These are phyloP conservation scores for Marasmius tenuissimus DNA, from an alignment of 1,284 basidiomycete species.

Conservation along the genomic window DNA sequence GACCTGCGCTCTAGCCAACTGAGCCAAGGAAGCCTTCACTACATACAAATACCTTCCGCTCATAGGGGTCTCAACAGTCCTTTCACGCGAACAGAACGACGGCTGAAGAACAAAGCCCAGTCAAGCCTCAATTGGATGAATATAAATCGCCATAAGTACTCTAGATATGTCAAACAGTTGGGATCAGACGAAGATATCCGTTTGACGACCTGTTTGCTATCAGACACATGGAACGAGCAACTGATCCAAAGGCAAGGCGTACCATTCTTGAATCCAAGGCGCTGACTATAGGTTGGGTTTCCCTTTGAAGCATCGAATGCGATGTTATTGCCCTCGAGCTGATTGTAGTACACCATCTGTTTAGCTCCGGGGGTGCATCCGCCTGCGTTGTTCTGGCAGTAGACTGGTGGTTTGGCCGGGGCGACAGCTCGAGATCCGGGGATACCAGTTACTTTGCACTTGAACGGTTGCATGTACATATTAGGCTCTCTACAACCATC, in stretches of 20 bases:
- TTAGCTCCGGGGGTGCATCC: not conserved
- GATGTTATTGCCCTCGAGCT: not conserved
- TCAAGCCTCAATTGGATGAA: too few relatives aligned
- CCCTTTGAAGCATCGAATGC: not conserved
- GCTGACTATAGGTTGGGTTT: not conserved
- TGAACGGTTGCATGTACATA: slow-evolving; percentile 37
- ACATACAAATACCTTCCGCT: too few relatives aligned
- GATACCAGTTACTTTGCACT: slow-evolving; percentile 32
- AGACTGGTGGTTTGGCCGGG: slow-evolving; percentile 27
- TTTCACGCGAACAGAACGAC: too few relatives aligned
- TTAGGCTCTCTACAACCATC: slow-evolving; percentile 37
- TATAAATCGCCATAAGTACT: too few relatives aligned
- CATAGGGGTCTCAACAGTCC: too few relatives aligned
- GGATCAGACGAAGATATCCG: too few relatives aligned
- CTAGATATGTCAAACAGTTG: too few relatives aligned
- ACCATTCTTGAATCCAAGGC: not conserved
- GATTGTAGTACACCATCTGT: slow-evolving; percentile 19
- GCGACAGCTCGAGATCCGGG: slow-evolving; percentile 22
- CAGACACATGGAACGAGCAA: too few relatives aligned
- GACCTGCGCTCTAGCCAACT: too few relatives aligned
- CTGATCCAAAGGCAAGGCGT: not conserved
- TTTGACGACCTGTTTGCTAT: too few relatives aligned
- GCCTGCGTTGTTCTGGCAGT: slow-evolving; percentile 29
- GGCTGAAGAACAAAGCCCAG: too few relatives aligned
- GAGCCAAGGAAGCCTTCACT: too few relatives aligned